phyloP scores from a whole-genome alignment of 2,329 filamentous ascomycete genomes.

The Penicillium hesseltinei region DNA sequence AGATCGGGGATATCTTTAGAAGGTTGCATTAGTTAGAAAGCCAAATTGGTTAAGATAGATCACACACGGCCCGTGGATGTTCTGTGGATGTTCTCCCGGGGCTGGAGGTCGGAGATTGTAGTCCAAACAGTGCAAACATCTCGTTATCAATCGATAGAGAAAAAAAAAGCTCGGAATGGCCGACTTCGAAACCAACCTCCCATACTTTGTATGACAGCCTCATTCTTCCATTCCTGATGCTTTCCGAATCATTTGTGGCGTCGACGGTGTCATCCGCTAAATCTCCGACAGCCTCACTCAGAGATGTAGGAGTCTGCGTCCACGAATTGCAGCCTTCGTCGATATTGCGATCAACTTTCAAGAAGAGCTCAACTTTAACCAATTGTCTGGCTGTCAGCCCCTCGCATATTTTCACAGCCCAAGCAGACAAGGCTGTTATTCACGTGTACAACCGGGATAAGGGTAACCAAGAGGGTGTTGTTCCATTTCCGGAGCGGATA shows the following conservation, averaged over 20 bases:
- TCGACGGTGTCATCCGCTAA: conserved; percentile 45
- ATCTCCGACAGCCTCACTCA: conserved; percentile 49
- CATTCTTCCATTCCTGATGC: conserved; percentile 38
- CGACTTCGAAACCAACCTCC: conserved; percentile 11
- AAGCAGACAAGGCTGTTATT: conserved; percentile 85
- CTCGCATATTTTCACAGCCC: conserved; percentile 85
- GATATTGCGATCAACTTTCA: conserved; percentile 74
- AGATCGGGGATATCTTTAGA: conserved; percentile 4
- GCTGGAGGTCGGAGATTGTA: neutral
- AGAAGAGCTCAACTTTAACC: conserved; percentile 80
- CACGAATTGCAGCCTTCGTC: conserved; percentile 78
- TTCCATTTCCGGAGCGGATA: conserved; percentile 85
- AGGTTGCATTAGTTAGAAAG: conserved; percentile 12
- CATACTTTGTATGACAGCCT: conserved; percentile 19
- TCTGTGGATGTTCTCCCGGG: neutral
- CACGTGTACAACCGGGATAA: conserved; percentile 85
- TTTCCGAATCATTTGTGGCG: conserved; percentile 50
- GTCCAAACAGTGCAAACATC: conserved; percentile 37
- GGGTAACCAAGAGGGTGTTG: conserved; percentile 81
- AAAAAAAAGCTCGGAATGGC: conserved; percentile 22
- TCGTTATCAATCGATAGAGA: conserved; percentile 27
- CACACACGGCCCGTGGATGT: conserved; percentile 11
- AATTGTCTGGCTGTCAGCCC: conserved; percentile 78
- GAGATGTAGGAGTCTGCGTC: conserved; percentile 84
- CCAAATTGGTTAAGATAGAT: conserved; percentile 6